Conservation (phyloP, 2,329 filamentous ascomycete species). For the Gyromitra esculenta region DNA sequence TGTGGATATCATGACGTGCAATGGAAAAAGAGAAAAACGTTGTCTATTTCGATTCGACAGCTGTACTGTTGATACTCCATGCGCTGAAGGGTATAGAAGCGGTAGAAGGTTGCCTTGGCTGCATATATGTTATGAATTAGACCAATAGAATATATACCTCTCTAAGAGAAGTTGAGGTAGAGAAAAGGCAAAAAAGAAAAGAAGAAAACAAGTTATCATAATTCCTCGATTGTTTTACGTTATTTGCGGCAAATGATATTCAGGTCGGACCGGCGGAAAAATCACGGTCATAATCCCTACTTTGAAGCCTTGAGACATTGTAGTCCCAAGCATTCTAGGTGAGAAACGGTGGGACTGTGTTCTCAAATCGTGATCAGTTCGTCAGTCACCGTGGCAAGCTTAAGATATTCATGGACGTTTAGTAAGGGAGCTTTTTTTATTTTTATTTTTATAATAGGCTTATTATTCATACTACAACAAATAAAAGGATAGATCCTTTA, state of each 20-base stretch:
- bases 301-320: conserved; percentile 18
- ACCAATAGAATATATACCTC: conserved; percentile 49
- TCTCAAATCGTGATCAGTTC: conserved; percentile 27
- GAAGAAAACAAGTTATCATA: background rate
- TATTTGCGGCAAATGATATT: conserved; percentile 33
- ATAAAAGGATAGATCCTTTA: too few species aligned
- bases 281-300: conserved; percentile 13
- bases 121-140: conserved; percentile 30
- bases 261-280: conserved; percentile 35
- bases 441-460: too few species aligned
- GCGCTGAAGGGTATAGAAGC: conserved; percentile 40
- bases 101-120: conserved; percentile 36
- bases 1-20: conserved; percentile 42
- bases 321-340: conserved; percentile 15
- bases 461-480: too few species aligned
- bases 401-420: conserved; percentile 28
- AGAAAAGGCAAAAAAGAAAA: conserved; percentile 9
- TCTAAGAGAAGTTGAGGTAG: conserved; percentile 4
- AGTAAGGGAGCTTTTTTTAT: conserved; percentile 7
- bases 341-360: conserved; percentile 12
- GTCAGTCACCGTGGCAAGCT: conserved; percentile 26
- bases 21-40: conserved; percentile 43
- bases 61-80: conserved; percentile 25
- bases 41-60: conserved; percentile 42
- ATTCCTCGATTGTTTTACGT: conserved; percentile 30